These are phyloP conservation scores for Salvia miltiorrhiza DNA, from an alignment of 257 asterid species.

Conservation along the genomic window DNA sequence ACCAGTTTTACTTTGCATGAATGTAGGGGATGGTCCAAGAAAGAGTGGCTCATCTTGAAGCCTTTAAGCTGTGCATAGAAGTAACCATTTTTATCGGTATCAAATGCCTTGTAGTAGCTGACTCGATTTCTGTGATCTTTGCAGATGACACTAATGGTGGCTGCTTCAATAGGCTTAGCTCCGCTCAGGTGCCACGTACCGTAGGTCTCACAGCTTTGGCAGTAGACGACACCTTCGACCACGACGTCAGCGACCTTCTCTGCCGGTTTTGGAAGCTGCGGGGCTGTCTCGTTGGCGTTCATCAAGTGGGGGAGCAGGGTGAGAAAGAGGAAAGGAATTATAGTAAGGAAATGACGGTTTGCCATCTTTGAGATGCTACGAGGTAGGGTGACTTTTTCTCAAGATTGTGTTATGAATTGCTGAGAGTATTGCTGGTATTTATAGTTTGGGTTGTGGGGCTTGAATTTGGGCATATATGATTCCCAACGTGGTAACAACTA, in stretches of 20 bases:
- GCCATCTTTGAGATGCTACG: constrained; percentile 45
- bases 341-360: constrained; percentile 33
- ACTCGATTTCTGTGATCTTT: constrained; percentile 59
- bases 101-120: constrained; percentile 69
- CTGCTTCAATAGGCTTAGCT: constrained; percentile 53
- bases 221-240: constrained; percentile 76
- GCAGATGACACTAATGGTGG: constrained; percentile 76
- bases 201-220: constrained; percentile 58
- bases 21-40: constrained; percentile 88
- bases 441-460: constrained; percentile 24
- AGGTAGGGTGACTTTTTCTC: background rate
- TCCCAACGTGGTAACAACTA: constrained; percentile 55
- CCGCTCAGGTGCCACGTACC: constrained; percentile 63
- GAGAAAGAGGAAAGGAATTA: constrained; percentile 41
- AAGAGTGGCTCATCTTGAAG: constrained; percentile 57
- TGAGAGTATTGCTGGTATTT: constrained; percentile 17
- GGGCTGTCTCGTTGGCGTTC: constrained; percentile 23
- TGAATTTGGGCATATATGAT: constrained; percentile 17
- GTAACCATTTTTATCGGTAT: constrained; percentile 60
- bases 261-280: constrained; percentile 24
- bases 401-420: constrained; percentile 17
- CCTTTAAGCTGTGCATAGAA: constrained; percentile 75
- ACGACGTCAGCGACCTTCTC: constrained; percentile 49
- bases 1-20: constrained; percentile 73
- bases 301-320: constrained; percentile 32